Evolutionary conservation across 495 filamentous ascomycete species (phyloP).

Genomic region (Platismatia glauca): DNA sequence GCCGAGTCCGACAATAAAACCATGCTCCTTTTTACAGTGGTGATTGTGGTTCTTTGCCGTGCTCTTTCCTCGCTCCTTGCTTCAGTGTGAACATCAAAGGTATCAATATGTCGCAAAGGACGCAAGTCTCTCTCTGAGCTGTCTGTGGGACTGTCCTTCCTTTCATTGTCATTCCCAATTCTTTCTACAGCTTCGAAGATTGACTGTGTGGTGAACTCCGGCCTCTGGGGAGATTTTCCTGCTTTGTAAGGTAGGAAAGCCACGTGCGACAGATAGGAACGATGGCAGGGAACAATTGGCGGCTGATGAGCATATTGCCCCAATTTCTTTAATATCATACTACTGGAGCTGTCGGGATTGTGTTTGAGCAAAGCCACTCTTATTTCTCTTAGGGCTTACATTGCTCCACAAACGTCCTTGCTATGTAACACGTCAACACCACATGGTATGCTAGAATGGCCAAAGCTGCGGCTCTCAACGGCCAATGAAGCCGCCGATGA

Average conservation of each 20-base stretch:
- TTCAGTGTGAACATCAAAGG: constrained; percentile 1
- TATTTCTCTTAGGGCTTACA: too few relatives aligned
- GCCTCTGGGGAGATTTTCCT: too few relatives aligned
- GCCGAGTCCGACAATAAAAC: constrained; percentile 20
- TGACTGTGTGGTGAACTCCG: neutral
- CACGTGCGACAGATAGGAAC: neutral
- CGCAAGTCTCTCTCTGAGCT: neutral
- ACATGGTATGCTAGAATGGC: neutral
- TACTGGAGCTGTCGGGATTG: too few relatives aligned
- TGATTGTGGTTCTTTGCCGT: constrained; percentile 56
- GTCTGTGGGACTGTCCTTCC: neutral
- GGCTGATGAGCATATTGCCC: too few relatives aligned
- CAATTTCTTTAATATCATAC: too few relatives aligned
- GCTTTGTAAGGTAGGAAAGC: too few relatives aligned
- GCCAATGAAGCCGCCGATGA: neutral
- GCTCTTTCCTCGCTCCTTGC: constrained; percentile 46
- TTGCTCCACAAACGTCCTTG: neutral
- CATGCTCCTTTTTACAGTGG: constrained; percentile 65
- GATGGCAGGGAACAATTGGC: too few relatives aligned
- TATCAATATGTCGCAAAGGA: neutral
- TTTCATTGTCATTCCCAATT: neutral
- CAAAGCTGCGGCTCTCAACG: neutral
- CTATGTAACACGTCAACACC: neutral
- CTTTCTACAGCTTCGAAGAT: neutral
- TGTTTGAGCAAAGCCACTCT: too few relatives aligned